These are phyloP conservation scores for Vitis hybrid DNA, from an alignment of 177 flowering plant genomes.

Conservation along the genomic window DNA sequence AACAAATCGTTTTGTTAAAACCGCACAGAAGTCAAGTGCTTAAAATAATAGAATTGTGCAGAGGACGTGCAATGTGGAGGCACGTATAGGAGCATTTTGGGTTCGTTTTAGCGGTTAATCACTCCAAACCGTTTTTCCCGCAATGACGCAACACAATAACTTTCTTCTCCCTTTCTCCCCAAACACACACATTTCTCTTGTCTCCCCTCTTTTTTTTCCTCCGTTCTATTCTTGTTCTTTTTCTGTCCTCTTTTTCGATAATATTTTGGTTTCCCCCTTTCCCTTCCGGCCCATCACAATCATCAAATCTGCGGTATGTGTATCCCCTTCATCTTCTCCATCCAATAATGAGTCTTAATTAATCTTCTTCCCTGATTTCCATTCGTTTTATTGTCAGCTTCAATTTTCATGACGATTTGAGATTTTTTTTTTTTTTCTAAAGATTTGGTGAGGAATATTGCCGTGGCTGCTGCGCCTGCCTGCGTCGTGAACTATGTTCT, in stretches of 20 bases:
- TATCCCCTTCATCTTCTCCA: not conserved
- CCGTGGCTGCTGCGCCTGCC: not conserved
- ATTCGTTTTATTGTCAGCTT: too few relatives aligned
- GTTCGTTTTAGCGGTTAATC: constrained; percentile 16
- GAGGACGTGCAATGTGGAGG: constrained; percentile 22
- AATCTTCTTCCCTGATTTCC: too few relatives aligned
- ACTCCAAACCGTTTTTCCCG: constrained; percentile 25
- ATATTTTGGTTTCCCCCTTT: not conserved
- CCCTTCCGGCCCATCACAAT: not conserved
- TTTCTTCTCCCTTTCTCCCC: not conserved
- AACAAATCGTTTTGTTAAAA: too few relatives aligned
- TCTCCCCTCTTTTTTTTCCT: not conserved
- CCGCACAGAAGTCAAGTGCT: too few relatives aligned
- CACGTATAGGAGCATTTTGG: constrained; percentile 5
- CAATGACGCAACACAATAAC: constrained; percentile 10
- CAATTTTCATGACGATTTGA: too few relatives aligned
- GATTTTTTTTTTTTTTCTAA: not conserved
- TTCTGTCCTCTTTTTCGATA: not conserved
- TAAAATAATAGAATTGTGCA: not conserved
- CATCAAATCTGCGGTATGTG: not conserved
- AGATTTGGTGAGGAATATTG: not conserved
- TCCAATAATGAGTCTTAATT: too few relatives aligned
- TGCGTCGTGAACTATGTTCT: constrained; percentile 48
- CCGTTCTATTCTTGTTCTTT: not conserved
- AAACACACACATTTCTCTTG: not conserved